Evolutionary conservation across 352 stramenopile genomes (phyloP).

Genomic region (Globisporangium cylindrosporum): DNA sequence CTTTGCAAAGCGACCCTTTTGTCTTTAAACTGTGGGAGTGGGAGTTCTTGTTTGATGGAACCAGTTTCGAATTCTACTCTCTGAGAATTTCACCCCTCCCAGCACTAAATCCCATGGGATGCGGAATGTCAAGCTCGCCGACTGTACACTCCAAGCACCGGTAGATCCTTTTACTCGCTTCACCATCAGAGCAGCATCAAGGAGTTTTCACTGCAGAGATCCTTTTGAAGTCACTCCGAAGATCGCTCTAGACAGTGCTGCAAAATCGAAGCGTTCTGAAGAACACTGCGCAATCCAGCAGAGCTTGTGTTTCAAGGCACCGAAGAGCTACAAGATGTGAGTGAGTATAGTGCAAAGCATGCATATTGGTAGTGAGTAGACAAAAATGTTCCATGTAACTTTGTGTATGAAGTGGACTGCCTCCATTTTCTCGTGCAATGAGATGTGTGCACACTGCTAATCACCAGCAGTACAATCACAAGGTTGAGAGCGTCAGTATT

Average conservation of each 20-base stretch:
- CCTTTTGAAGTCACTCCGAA: not conserved
- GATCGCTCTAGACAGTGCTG: not conserved
- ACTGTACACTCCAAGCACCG: too few relatives aligned
- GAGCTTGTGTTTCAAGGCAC: too few relatives aligned
- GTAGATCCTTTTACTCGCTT: not conserved
- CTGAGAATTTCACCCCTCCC: too few relatives aligned
- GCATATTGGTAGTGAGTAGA: not conserved
- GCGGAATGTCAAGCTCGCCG: too few relatives aligned
- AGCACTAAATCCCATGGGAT: too few relatives aligned
- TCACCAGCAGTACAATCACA: not conserved
- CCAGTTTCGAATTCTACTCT: too few relatives aligned
- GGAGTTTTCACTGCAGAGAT: not conserved
- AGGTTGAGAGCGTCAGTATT: not conserved
- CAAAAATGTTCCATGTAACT: not conserved
- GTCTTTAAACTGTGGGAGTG: too few relatives aligned
- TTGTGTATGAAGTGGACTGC: not conserved
- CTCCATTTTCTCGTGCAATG: not conserved
- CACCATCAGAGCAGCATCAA: not conserved
- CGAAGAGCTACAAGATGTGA: too few relatives aligned
- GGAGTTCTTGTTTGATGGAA: too few relatives aligned
- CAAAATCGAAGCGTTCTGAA: too few relatives aligned
- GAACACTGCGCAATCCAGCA: too few relatives aligned
- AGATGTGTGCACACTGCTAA: not conserved
- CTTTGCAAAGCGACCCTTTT: too few relatives aligned
- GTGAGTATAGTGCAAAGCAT: not conserved